Conservation (phyloP, 768 basidiomycete genomes). For the Boletus vermiculosoides region DNA sequence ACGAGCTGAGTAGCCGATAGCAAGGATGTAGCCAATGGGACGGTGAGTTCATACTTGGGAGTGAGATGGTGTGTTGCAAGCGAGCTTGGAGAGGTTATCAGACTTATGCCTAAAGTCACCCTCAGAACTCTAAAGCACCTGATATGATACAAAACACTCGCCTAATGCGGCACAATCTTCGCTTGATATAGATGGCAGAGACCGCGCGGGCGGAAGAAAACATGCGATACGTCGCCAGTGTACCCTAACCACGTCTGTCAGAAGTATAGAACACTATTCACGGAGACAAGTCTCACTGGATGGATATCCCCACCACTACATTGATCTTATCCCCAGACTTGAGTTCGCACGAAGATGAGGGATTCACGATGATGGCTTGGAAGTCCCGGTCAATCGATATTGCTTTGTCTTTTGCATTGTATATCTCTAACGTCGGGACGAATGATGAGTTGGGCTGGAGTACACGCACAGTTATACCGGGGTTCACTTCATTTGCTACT, state of each 20-base stretch:
- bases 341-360: slow-evolving; percentile 41
- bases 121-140: background rate
- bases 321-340: slow-evolving; percentile 53
- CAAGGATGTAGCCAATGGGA: slow-evolving; percentile 55
- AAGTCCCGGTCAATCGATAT: slow-evolving; percentile 42
- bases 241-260: slow-evolving; percentile 37
- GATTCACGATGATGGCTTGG: slow-evolving; percentile 34
- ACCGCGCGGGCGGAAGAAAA: slow-evolving; percentile 40
- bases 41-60: slow-evolving; percentile 46
- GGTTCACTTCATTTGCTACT: background rate
- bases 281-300: slow-evolving; percentile 43
- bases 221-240: slow-evolving; percentile 53
- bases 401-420: slow-evolving; percentile 47
- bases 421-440: slow-evolving; percentile 48
- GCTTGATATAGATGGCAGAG: slow-evolving; percentile 36
- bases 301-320: slow-evolving; percentile 41
- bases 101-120: slow-evolving; percentile 45
- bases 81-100: slow-evolving; percentile 44
- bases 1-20: slow-evolving; percentile 58
- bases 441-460: slow-evolving; percentile 48
- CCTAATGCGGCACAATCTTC: slow-evolving; percentile 55
- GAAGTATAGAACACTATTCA: background rate
- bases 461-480: background rate
- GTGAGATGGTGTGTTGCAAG: slow-evolving; percentile 67
- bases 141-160: slow-evolving; percentile 29